Percentiles rank a stretch among this genome's conserved stretches.
Evolutionary conservation across 2,329 filamentous ascomycete genomes (phyloP).

Genomic region (Penicillium thymicola): DNA sequence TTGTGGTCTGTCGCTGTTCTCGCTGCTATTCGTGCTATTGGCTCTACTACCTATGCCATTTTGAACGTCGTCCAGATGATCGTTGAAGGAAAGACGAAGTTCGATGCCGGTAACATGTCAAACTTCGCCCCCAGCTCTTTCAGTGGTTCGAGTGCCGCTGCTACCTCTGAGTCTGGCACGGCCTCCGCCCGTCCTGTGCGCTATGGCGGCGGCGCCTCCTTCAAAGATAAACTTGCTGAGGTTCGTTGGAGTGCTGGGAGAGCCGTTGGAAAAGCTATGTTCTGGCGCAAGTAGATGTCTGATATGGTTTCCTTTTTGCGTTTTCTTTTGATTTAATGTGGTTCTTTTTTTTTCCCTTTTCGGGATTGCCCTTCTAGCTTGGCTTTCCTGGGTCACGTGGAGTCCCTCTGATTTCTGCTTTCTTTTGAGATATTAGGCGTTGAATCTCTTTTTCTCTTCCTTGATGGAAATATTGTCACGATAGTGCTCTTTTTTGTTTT

Average conservation of each 20-base stretch:
- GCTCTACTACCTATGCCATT: constrained; percentile 74
- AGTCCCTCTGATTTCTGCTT: constrained; percentile 4
- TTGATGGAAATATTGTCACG: constrained; percentile 26
- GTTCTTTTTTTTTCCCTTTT: background rate
- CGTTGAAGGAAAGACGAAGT: constrained; percentile 78
- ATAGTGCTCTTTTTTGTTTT: constrained; percentile 8
- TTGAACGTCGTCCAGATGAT: constrained; percentile 80
- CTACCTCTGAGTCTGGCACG: constrained; percentile 18
- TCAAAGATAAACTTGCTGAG: constrained; percentile 38
- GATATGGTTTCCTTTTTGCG: background rate
- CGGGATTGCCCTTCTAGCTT: background rate
- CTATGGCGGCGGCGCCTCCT: constrained; percentile 33
- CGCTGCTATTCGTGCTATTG: constrained; percentile 83
- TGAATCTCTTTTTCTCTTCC: constrained; percentile 9
- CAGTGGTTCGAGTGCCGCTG: constrained; percentile 21
- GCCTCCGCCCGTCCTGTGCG: constrained; percentile 19
- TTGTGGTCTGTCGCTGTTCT: constrained; percentile 85
- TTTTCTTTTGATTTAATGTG: background rate
- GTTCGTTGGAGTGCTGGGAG: constrained; percentile 35
- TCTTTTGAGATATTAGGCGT: constrained; percentile 6
- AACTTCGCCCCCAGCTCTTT: constrained; percentile 24
- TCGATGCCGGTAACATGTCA: constrained; percentile 37
- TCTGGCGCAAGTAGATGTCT: constrained; percentile 38
- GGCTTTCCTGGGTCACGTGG: background rate
- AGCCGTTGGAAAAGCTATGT: constrained; percentile 35